Percentiles rank a stretch among this genome's conserved stretches.
Conservation (phyloP, 2,329 filamentous ascomycete genomes). For the Phaeomoniella chlamydospora region DNA sequence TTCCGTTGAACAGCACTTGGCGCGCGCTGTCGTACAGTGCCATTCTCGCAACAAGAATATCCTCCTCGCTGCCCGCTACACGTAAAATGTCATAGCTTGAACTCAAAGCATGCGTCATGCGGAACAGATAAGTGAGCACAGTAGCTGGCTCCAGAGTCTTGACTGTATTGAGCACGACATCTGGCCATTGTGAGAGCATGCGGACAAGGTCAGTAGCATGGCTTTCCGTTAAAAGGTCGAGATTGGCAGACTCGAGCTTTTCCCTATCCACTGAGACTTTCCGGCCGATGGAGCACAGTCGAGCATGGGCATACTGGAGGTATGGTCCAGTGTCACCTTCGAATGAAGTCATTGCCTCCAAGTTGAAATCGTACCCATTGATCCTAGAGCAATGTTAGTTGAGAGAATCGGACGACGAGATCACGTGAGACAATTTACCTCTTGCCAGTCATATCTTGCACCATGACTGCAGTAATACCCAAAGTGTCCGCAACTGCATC, state of each 20-base stretch:
- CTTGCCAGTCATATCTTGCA: conserved; percentile 86
- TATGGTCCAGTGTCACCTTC: conserved; percentile 78
- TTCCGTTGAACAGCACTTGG: conserved; percentile 67
- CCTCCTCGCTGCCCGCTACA: conserved; percentile 64
- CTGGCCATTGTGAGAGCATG: conserved; percentile 70
- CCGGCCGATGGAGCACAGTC: conserved; percentile 48
- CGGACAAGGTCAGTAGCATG: conserved; percentile 63
- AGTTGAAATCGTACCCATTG: conserved; percentile 57
- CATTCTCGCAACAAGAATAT: conserved; percentile 57
- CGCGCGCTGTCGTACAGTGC: conserved; percentile 64
- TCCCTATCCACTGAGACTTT: conserved; percentile 38
- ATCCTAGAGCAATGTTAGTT: conserved; percentile 20
- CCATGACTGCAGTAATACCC: conserved; percentile 79
- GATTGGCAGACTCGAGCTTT: conserved; percentile 49
- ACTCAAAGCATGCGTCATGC: conserved; percentile 70
- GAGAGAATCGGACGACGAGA: not conserved
- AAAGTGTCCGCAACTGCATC: conserved; percentile 62
- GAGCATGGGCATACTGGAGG: conserved; percentile 69
- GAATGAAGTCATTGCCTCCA: conserved; percentile 69
- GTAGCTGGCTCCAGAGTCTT: conserved; percentile 67
- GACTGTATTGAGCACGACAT: conserved; percentile 69
- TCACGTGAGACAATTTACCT: conserved; percentile 31
- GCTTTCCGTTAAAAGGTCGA: conserved; percentile 53
- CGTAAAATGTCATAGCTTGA: conserved; percentile 70
- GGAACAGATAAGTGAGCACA: conserved; percentile 61